phyloP scores from a whole-genome alignment of 345 rosid genomes.

The Reutealis trisperma region DNA sequence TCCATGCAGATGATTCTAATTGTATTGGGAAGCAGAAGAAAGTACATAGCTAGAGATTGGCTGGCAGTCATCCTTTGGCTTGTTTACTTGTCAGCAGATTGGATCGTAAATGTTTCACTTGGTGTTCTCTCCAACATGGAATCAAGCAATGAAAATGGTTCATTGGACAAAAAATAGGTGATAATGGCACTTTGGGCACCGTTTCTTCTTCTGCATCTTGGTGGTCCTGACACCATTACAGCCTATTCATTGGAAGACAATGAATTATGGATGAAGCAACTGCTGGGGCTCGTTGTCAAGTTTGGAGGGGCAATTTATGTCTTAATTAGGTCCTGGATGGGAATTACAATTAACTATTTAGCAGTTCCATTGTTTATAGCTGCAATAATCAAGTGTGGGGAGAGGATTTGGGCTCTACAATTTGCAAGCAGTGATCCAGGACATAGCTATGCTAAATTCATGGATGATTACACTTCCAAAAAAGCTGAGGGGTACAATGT shows the following conservation, averaged over 20 bases:
- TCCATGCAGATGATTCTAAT: slow-evolving; percentile 8
- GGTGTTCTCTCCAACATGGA: slow-evolving; percentile 20
- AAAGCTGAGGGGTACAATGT: slow-evolving; percentile 13
- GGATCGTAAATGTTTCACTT: slow-evolving; percentile 8
- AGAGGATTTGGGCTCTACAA: slow-evolving; percentile 13
- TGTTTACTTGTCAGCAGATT: slow-evolving; percentile 16
- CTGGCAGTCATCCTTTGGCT: slow-evolving; percentile 9
- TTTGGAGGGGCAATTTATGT: slow-evolving; percentile 13
- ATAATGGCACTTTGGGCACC: slow-evolving; percentile 23
- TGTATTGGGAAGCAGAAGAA: slow-evolving; percentile 15
- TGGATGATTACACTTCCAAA: slow-evolving; percentile 3
- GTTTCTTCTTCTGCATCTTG: slow-evolving; percentile 19
- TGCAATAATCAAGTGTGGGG: slow-evolving; percentile 20
- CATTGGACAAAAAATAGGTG: background rate
- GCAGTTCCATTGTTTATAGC: background rate
- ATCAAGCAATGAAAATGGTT: background rate
- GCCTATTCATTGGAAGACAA: slow-evolving; percentile 22
- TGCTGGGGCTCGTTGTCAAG: slow-evolving; percentile 19
- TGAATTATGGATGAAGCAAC: slow-evolving; percentile 22
- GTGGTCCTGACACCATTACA: slow-evolving; percentile 23
- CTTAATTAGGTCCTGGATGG: slow-evolving; percentile 9
- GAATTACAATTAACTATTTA: background rate
- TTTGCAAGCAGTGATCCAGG: slow-evolving; percentile 15
- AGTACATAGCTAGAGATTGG: slow-evolving; percentile 20
- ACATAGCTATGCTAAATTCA: slow-evolving; percentile 3